Evolutionary conservation across 2,329 filamentous ascomycete genomes (phyloP).

Genomic region (Teratosphaeriaceae sp.): DNA sequence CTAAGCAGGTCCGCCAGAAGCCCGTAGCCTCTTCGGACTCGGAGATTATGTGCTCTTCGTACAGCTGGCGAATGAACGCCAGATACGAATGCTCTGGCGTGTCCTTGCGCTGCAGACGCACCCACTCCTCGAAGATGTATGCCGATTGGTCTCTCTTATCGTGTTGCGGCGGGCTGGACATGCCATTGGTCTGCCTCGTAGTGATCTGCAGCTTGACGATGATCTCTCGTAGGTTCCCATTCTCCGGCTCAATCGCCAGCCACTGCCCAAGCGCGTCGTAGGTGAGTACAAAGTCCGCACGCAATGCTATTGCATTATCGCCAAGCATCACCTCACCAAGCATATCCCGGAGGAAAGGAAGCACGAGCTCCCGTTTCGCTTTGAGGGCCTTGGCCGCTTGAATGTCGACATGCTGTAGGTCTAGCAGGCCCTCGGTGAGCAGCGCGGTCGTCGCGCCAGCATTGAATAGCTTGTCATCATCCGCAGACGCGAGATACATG

Average conservation of each 20-base stretch:
- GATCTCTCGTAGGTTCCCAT: conserved; percentile 62
- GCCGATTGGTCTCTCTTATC: conserved; percentile 77
- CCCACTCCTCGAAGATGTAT: conserved; percentile 95
- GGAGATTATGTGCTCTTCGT: conserved; percentile 64
- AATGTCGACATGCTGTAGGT: conserved; percentile 52
- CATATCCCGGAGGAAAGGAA: conserved; percentile 74
- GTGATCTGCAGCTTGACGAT: conserved; percentile 57
- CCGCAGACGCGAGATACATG: conserved; percentile 44
- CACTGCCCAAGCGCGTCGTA: conserved; percentile 75
- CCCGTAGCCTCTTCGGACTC: conserved; percentile 68
- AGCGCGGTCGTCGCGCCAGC: conserved; percentile 55
- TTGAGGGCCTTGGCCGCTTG: conserved; percentile 67
- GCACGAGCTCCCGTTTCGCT: conserved; percentile 61
- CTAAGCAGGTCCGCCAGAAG: conserved; percentile 76
- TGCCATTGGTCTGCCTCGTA: conserved; percentile 49
- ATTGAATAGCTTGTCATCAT: conserved; percentile 58
- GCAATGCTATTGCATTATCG: conserved; percentile 69
- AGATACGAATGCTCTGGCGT: conserved; percentile 64
- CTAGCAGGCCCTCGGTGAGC: conserved; percentile 53
- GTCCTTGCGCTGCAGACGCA: conserved; percentile 71
- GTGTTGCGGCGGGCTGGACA: conserved; percentile 52
- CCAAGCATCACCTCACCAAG: conserved; percentile 73
- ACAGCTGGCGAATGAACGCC: conserved; percentile 79
- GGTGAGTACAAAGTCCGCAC: conserved; percentile 79
- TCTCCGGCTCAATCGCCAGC: conserved; percentile 65